Percentiles rank a stretch among this genome's conserved stretches.
phyloP scores from a whole-genome alignment of 148 eudicot species.

The Amaranthus cruentus region DNA sequence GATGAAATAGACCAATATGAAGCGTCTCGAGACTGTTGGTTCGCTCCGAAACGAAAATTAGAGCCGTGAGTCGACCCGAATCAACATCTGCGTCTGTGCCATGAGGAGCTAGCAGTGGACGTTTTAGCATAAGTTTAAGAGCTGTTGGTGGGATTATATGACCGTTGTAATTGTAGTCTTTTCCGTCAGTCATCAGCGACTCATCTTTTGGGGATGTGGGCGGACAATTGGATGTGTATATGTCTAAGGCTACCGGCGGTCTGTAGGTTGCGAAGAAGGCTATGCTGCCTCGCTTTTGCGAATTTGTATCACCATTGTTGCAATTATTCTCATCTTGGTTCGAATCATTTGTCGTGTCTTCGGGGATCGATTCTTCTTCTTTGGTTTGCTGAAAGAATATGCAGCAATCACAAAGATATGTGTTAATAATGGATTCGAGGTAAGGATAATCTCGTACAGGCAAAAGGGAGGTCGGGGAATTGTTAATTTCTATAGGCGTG shows the following conservation, averaged over 20 bases:
- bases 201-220: neutral
- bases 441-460: too few relatives aligned
- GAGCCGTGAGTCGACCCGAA: constrained; percentile 10
- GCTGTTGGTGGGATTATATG: constrained; percentile 17
- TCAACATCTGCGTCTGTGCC: constrained; percentile 15
- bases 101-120: neutral
- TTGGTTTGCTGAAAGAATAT: too few relatives aligned
- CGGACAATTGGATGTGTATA: constrained; percentile 6
- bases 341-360: too few relatives aligned
- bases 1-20: constrained; percentile 14
- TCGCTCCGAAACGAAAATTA: constrained; percentile 22
- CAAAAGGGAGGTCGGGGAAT: too few relatives aligned
- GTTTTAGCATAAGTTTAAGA: constrained; percentile 21
- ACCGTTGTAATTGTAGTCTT: constrained; percentile 22
- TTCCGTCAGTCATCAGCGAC: neutral
- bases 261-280: constrained; percentile 25
- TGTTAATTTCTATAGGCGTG: too few relatives aligned
- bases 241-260: constrained; percentile 24
- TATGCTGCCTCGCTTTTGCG: constrained; percentile 16
- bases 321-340: too few relatives aligned
- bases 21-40: constrained; percentile 19
- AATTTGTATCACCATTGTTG: too few relatives aligned
- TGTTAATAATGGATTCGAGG: too few relatives aligned
- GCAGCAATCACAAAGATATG: too few relatives aligned
- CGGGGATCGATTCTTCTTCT: too few relatives aligned